Evolutionary conservation across 805 yeast genomes (phyloP).

Genomic region (Saturnispora galanensis): DNA sequence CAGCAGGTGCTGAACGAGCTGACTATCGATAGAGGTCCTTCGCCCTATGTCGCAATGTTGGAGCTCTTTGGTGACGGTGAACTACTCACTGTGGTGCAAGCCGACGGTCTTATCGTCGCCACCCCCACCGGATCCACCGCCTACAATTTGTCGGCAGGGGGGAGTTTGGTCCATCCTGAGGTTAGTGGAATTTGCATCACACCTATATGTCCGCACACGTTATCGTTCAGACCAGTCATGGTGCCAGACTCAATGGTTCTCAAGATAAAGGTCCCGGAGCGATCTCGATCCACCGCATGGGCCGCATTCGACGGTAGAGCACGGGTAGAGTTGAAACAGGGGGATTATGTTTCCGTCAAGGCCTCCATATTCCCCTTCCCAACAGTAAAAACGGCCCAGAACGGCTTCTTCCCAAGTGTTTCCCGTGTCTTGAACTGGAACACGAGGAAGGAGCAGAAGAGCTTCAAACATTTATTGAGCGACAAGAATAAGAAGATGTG

Average conservation of each 20-base stretch:
- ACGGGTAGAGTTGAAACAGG: constrained; percentile 68
- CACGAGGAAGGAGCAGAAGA: constrained; percentile 77
- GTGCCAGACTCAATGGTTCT: constrained; percentile 89
- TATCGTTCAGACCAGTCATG: constrained; percentile 85
- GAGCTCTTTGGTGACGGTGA: constrained; percentile 86
- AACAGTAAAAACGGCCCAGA: constrained; percentile 64
- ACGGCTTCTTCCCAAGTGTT: constrained; percentile 77
- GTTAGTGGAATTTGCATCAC: constrained; percentile 89
- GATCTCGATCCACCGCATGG: constrained; percentile 89
- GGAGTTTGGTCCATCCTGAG: constrained; percentile 88
- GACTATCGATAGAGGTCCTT: constrained; percentile 89
- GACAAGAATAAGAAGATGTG: constrained; percentile 38
- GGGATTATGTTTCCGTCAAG: constrained; percentile 75
- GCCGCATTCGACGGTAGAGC: constrained; percentile 93
- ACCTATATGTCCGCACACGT: constrained; percentile 93
- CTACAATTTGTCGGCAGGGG: constrained; percentile 90
- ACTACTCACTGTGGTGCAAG: constrained; percentile 80
- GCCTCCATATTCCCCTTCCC: constrained; percentile 94
- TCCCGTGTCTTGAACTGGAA: constrained; percentile 90
- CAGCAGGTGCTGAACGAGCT: constrained; percentile 83
- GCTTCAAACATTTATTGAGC: constrained; percentile 55
- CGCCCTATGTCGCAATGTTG: constrained; percentile 82
- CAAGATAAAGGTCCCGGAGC: constrained; percentile 66
- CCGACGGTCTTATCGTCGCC: constrained; percentile 86
- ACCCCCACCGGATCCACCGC: constrained; percentile 98